A percentile compares a stretch with the other conserved stretches of the same genome.
Conservation (phyloP, 306 rosid species). For the Cicer bijugum region DNA sequence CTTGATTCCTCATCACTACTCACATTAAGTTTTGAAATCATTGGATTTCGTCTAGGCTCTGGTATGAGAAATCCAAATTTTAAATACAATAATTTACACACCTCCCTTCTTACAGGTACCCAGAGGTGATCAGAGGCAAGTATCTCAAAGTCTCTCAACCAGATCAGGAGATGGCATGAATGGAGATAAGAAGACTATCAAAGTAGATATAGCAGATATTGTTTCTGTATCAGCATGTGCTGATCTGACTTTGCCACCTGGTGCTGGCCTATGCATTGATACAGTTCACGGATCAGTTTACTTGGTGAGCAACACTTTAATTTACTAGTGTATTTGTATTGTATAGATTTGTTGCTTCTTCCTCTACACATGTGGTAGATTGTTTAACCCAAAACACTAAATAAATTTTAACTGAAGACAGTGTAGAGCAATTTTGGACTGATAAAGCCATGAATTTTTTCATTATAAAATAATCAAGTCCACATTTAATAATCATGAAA, state of each 20-base stretch:
- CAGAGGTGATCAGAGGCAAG: slow-evolving; percentile 63
- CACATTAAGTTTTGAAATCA: slow-evolving; percentile 16
- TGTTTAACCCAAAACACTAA: slow-evolving; percentile 16
- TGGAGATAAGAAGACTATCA: slow-evolving; percentile 67
- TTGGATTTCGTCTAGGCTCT: slow-evolving; percentile 26
- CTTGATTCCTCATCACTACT: neutral
- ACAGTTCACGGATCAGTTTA: slow-evolving; percentile 76
- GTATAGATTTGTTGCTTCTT: slow-evolving; percentile 21
- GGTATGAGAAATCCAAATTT: slow-evolving; percentile 32
- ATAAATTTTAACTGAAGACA: slow-evolving; percentile 38
- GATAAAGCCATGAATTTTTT: slow-evolving; percentile 20
- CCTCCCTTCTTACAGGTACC: slow-evolving; percentile 54
- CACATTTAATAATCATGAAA: slow-evolving; percentile 11
- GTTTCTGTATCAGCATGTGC: slow-evolving; percentile 92
- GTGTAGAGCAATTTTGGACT: slow-evolving; percentile 13
- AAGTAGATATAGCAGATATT: slow-evolving; percentile 85
- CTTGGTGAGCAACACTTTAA: slow-evolving; percentile 64
- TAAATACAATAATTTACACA: slow-evolving; percentile 21
- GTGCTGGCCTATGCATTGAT: slow-evolving; percentile 96
- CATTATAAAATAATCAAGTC: slow-evolving; percentile 11
- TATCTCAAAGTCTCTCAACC: slow-evolving; percentile 59
- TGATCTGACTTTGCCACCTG: slow-evolving; percentile 94
- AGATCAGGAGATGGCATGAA: slow-evolving; percentile 60
- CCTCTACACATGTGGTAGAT: neutral
- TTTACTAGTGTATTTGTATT: slow-evolving; percentile 20